Base-by-base conservation (phyloP, 2,329 filamentous ascomycete species). In the Ascochyta clinopodiicola region DNA sequence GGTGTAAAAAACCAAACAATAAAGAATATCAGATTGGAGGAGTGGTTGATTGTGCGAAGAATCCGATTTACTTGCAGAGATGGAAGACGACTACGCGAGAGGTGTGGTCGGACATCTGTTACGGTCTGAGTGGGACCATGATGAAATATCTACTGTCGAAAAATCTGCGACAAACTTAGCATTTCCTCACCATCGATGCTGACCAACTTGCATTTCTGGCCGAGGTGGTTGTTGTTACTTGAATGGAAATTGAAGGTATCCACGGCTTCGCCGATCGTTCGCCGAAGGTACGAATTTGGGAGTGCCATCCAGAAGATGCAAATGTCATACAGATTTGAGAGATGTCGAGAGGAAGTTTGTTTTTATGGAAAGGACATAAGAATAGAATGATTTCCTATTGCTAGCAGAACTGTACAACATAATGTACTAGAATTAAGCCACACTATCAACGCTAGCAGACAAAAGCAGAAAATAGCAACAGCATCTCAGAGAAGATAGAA, bases 191-290 rank as follows among this genome's bases (percentile, higher is more conserved):
- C 2, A 24, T 39, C n/a, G 25, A 10, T 7, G 35, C 22, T 24
- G 22, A 24, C 22, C 22, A 24, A 24, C 22, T 6, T 13, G 35
- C 6, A 15, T 27, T 40, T 49, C 17, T 55, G 34, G 51, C 40
- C 44, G 29, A 49, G 39, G 34, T 4, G 17, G n/a, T 29, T 29
- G 27, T 29, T 27, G 29, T 12, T 34, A 10, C 35, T 25, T 27
- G 21, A 15, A 25, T 19, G 32, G 15, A 34, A 6, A 25, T n/a
- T 49, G 15, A 25, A 21, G 19, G 45, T 44, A 17, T 54, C 45
- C 35, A 36, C 24, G 12, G 19, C 35, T 55, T 55, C 40, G 51
- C 51, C 51, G 51, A 55, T 36, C 12, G 12, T n/a, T 55, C 45
- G 51, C 51, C 51, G 51, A 22, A 17, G 27, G 40, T 40, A 9